Base-by-base conservation (phyloP, 129 eudicot genomes). In the Escallonia rubra region DNA sequence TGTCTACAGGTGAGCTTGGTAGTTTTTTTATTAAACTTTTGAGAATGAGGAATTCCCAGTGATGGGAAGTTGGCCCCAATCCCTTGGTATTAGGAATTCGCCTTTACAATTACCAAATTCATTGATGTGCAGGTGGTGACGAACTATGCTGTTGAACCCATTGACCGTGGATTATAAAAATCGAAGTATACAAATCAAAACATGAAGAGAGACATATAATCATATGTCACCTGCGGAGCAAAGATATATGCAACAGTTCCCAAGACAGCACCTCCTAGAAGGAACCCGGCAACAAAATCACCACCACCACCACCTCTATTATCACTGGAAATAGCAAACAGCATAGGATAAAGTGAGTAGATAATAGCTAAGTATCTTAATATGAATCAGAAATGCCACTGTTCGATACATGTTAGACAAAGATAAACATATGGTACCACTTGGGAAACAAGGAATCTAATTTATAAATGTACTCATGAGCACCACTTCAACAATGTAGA, bases 161-260 rank as follows among this genome's bases (percentile, higher is more conserved):
- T 34, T 50, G 49, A 11, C 46, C 14, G 12, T 10, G 23, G 43
- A 43, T 42, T 49, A 11, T 10, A 8, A 8, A 12, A 23, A 23
- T 23, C 34, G 16, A 43, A 50, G 60, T 48, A 3, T n/a, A 49
- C 44, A 59, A 5, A 45, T 41, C 34, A 12, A 71, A 60, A 53
- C 57, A 46, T 23, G 62, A 47, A 51, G 34, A 45, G 43, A 61
- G 8, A 74, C 46, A 42, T 40, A 40, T 55, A 51, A 67, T 76
- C n/a, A n/a, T n/a, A n/a, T n/a, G n/a, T n/a, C 73, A 88, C 98
- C 96, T 88, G 96, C 53, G 98, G 98, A 73, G 98, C 95, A 79
- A 81, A 91, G 40, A 88, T 66, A 77, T 86, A 88, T 43, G 85
- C 89, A 66, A 91, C 80, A 40, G 91, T 80, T 50, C 98, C 98